Conservation (phyloP, 2,329 filamentous ascomycete genomes). For the Penicillium capsulatum region DNA sequence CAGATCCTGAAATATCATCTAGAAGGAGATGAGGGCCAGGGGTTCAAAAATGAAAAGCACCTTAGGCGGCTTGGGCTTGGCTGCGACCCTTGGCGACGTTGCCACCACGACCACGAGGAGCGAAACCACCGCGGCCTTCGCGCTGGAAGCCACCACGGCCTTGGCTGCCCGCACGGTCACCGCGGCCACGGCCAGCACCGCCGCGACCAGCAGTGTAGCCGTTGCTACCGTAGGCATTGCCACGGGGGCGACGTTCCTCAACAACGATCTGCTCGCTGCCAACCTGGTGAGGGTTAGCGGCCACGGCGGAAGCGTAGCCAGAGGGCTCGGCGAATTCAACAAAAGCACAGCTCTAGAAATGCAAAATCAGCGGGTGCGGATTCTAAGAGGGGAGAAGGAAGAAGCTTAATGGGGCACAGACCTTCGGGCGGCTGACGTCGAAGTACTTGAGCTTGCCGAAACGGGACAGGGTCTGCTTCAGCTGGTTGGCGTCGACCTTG, state of each 20-base stretch:
- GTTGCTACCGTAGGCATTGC: constrained; percentile 65
- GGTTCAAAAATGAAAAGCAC: not conserved
- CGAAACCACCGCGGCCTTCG: constrained; percentile 64
- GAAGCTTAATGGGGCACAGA: constrained; percentile 41
- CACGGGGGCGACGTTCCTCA: constrained; percentile 80
- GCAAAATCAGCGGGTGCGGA: constrained; percentile 2
- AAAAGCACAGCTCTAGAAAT: constrained; percentile 82
- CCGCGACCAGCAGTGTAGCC: constrained; percentile 59
- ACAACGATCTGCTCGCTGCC: constrained; percentile 78
- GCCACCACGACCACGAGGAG: constrained; percentile 61
- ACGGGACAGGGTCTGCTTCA: constrained; percentile 66
- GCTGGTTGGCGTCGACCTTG: constrained; percentile 70
- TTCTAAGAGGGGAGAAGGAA: not conserved
- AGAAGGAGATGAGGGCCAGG: constrained; percentile 8
- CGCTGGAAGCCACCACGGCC: constrained; percentile 64
- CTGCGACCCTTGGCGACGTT: constrained; percentile 49
- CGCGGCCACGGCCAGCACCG: constrained; percentile 62
- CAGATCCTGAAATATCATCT: constrained; percentile 31
- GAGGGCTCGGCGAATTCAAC: constrained; percentile 82
- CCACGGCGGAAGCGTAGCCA: constrained; percentile 76
- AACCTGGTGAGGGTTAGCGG: constrained; percentile 79
- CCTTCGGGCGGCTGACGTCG: constrained; percentile 68
- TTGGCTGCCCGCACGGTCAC: constrained; percentile 62
- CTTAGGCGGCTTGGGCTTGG: constrained; percentile 44
- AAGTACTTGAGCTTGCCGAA: constrained; percentile 64